A percentile compares a stretch with the other conserved stretches of the same genome.
Evolutionary conservation across 805 yeast species (phyloP).

Genomic region (Lachancea sp.): DNA sequence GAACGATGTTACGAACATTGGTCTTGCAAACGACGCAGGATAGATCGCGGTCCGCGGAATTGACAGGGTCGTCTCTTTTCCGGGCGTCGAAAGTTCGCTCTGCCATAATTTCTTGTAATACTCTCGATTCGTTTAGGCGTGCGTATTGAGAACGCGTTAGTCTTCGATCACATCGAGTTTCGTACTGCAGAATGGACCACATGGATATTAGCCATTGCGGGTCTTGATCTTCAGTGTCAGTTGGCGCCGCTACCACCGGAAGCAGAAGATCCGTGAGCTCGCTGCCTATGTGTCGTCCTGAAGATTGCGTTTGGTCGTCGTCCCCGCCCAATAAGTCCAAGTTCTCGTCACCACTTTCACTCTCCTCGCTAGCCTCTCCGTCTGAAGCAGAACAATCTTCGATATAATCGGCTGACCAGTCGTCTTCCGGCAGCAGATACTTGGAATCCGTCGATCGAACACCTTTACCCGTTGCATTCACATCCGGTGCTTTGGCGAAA

Average conservation of each 20-base stretch:
- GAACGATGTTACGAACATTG: constrained; percentile 63
- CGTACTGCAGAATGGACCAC: constrained; percentile 26
- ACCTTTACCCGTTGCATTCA: neutral
- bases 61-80: too few species aligned
- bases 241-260: neutral
- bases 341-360: neutral
- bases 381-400: constrained; percentile 13
- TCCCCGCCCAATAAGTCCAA: neutral
- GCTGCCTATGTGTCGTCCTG: neutral
- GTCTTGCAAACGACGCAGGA: constrained; percentile 78
- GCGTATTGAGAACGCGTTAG: constrained; percentile 35
- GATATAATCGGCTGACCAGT: constrained; percentile 32
- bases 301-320: neutral
- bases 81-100: constrained; percentile 14
- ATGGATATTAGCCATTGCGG: constrained; percentile 25
- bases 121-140: constrained; percentile 23
- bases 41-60: constrained; percentile 16
- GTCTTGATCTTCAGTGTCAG: constrained; percentile 9
- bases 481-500: constrained; percentile 13
- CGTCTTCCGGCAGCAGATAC: constrained; percentile 36
- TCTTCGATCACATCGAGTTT: constrained; percentile 20
- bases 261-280: constrained; percentile 1
- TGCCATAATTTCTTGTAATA: constrained; percentile 27
- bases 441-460: constrained; percentile 18
- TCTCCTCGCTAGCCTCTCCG: neutral